A percentile compares a stretch with the other conserved stretches of the same genome.
These are phyloP conservation scores for Irpex rosettiformis DNA, from an alignment of 1,284 basidiomycete genomes.

Conservation along the genomic window DNA sequence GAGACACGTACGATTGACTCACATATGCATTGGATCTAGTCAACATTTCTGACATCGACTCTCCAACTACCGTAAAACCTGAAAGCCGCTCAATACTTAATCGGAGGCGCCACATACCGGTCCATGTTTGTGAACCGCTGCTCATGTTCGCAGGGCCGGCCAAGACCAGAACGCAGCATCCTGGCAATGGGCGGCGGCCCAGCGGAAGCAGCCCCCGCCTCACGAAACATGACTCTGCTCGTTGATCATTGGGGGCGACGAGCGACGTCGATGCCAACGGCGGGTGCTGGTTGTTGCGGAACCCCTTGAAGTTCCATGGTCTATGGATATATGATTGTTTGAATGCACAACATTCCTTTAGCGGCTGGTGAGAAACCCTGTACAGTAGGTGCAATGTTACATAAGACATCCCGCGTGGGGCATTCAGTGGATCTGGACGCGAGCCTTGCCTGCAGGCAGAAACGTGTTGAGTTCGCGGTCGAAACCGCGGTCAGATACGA, in stretches of 20 bases:
- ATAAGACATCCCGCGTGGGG: constrained; percentile 28
- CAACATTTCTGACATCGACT: neutral
- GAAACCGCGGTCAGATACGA: constrained; percentile 23
- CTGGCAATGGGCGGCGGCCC: neutral
- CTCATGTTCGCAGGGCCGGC: neutral
- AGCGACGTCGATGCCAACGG: neutral
- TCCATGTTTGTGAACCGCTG: neutral
- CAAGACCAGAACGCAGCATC: neutral
- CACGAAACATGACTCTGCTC: neutral
- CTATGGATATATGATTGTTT: no score
- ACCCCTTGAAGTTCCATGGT: no score
- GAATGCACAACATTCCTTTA: no score
- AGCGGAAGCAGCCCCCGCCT: neutral
- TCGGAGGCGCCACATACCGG: constrained; percentile 1
- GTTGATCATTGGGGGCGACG: neutral
- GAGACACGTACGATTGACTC: neutral
- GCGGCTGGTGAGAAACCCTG: constrained; percentile 1
- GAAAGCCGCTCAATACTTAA: no score
- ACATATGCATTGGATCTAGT: neutral
- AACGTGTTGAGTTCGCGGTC: constrained; percentile 33
- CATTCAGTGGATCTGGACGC: constrained; percentile 22
- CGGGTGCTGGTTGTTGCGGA: neutral
- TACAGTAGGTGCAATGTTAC: constrained; percentile 18
- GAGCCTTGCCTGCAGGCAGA: constrained; percentile 35
- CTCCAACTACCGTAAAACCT: neutral